Evolutionary conservation across 2,329 filamentous ascomycete species (phyloP).

Genomic region (Basipetospora chlamydospora): DNA sequence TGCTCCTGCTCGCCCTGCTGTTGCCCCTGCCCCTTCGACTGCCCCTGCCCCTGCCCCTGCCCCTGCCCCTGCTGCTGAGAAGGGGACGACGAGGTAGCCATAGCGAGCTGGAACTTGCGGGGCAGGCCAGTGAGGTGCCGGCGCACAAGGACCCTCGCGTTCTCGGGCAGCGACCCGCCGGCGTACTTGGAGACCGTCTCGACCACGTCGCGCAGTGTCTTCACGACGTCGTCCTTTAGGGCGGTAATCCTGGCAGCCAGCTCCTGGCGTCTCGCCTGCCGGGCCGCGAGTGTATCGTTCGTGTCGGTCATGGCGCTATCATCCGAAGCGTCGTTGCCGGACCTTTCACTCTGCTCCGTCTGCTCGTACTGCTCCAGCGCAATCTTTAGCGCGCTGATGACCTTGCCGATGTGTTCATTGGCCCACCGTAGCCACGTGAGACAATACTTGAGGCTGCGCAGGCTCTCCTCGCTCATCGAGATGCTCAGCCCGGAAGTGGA

Average conservation of each 20-base stretch:
- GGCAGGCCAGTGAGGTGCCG: slow-evolving; percentile 74
- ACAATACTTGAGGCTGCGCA: slow-evolving; percentile 74
- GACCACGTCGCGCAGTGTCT: slow-evolving; percentile 67
- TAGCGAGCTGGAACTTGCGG: slow-evolving; percentile 65
- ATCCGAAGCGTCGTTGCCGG: slow-evolving; percentile 6
- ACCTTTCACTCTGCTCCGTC: slow-evolving; percentile 1
- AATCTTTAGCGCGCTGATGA: slow-evolving; percentile 59
- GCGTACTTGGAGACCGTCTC: slow-evolving; percentile 79
- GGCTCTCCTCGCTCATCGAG: slow-evolving; percentile 78
- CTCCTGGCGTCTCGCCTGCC: slow-evolving; percentile 27
- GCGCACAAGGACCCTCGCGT: slow-evolving; percentile 70
- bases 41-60: slow-evolving; percentile 14
- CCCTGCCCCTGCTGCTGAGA: slow-evolving; percentile 18
- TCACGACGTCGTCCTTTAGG: slow-evolving; percentile 57
- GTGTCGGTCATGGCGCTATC: slow-evolving; percentile 14
- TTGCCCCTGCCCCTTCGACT: slow-evolving; percentile 9
- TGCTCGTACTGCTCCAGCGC: slow-evolving; percentile 69
- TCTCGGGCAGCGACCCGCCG: slow-evolving; percentile 80
- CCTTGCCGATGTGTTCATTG: slow-evolving; percentile 63
- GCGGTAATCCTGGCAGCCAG: slow-evolving; percentile 50
- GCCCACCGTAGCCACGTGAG: slow-evolving; percentile 67
- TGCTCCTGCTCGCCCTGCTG: slow-evolving; percentile 13
- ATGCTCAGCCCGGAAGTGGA: slow-evolving; percentile 83
- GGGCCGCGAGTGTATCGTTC: slow-evolving; percentile 7
- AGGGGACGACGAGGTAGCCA: slow-evolving; percentile 19